Percentiles rank a stretch among this genome's conserved stretches.
Evolutionary conservation across 2,329 filamentous ascomycete species (phyloP).

Genomic region (Epichloe sibirici): DNA sequence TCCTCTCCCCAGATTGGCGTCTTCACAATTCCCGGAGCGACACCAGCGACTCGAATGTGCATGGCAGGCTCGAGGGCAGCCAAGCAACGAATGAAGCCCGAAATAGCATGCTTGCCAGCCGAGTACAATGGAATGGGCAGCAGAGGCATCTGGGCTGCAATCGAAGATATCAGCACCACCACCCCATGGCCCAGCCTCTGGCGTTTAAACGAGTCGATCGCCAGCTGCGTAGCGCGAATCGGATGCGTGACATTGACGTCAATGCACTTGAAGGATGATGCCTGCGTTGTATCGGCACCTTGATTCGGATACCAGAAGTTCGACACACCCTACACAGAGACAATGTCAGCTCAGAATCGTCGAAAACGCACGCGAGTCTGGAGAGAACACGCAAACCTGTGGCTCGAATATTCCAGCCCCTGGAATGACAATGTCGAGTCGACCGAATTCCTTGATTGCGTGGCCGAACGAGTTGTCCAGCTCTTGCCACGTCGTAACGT

Average conservation of each 20-base stretch:
- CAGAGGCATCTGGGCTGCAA: slow-evolving; percentile 14
- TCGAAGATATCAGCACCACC: slow-evolving; percentile 16
- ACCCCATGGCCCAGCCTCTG: slow-evolving; percentile 10
- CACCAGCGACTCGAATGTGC: slow-evolving; percentile 18
- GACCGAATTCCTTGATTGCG: slow-evolving; percentile 8
- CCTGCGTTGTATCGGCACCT: slow-evolving; percentile 1
- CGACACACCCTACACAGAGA: not conserved
- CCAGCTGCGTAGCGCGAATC: slow-evolving; percentile 18
- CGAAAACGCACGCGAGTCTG: not conserved
- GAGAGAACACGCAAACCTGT: not conserved
- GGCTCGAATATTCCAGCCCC: slow-evolving; percentile 4
- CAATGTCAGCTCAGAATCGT: not conserved
- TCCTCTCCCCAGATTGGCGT: slow-evolving; percentile 27
- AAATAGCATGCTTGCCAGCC: slow-evolving; percentile 18
- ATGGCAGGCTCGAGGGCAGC: slow-evolving; percentile 18
- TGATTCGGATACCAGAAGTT: slow-evolving; percentile 2
- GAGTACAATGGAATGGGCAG: slow-evolving; percentile 16
- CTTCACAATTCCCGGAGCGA: slow-evolving; percentile 24
- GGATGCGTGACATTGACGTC: slow-evolving; percentile 22
- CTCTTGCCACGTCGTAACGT: slow-evolving; percentile 23
- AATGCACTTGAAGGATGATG: slow-evolving; percentile 7
- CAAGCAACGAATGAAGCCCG: slow-evolving; percentile 21
- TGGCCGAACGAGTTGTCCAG: slow-evolving; percentile 17
- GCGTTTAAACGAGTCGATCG: slow-evolving; percentile 15
- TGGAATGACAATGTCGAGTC: slow-evolving; percentile 4